phyloP scores from a whole-genome alignment of 2,329 filamentous ascomycete species.

The Penicillium hesseltinei region DNA sequence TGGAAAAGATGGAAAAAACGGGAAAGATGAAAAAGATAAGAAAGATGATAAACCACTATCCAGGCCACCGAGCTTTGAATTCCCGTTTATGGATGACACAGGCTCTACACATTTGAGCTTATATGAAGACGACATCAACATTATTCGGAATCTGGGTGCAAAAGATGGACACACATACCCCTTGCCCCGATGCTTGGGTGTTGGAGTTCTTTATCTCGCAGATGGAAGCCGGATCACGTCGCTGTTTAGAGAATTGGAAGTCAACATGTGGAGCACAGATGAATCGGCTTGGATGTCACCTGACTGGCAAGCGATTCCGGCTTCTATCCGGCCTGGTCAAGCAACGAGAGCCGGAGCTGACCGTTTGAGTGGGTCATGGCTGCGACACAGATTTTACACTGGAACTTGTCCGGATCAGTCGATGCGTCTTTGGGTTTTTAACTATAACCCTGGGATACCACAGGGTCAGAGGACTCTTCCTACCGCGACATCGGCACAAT shows the following conservation, averaged over 20 bases:
- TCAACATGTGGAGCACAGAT: background rate
- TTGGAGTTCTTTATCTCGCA: background rate
- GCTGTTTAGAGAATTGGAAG: background rate
- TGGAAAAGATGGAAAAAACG: too few species aligned
- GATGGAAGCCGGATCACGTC: background rate
- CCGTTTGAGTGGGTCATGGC: background rate
- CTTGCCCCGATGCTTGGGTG: background rate
- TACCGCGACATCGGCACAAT: background rate
- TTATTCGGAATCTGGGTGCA: background rate
- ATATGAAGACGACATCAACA: background rate
- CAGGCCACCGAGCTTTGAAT: background rate
- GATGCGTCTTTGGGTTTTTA: background rate
- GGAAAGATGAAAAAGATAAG: background rate
- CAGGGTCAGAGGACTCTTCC: background rate
- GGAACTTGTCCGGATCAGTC: background rate
- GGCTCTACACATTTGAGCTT: background rate
- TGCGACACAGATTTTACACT: constrained; percentile 1
- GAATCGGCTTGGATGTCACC: background rate
- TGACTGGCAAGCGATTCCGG: background rate
- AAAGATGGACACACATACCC: background rate
- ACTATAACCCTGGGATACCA: background rate
- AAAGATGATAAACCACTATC: background rate
- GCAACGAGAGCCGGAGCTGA: background rate
- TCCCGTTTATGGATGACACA: background rate
- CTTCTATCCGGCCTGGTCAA: background rate